Conservation (phyloP, 345 rosid genomes). For the Sisymbrium irio region DNA sequence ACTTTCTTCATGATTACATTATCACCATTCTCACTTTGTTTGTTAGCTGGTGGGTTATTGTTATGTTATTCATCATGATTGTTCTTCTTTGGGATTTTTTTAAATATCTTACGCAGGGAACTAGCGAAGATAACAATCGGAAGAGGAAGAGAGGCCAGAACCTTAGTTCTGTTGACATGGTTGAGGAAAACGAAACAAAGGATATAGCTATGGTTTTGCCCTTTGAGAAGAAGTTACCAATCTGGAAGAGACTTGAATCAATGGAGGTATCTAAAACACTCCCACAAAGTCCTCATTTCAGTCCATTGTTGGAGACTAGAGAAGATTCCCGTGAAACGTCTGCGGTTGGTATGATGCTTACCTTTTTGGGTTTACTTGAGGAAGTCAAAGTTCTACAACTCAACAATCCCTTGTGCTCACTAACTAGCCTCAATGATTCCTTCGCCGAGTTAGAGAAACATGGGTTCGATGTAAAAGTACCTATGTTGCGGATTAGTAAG, state of each 20-base stretch:
- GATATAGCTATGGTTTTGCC: constrained; percentile 32
- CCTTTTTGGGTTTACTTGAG: constrained; percentile 49
- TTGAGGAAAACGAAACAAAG: neutral
- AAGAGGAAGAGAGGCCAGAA: constrained; percentile 10
- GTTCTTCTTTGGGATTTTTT: neutral
- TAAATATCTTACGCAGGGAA: neutral
- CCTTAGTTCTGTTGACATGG: neutral
- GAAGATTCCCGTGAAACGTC: constrained; percentile 61
- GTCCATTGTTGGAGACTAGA: constrained; percentile 43
- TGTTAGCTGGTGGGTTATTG: neutral
- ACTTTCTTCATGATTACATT: neutral
- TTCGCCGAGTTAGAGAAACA: constrained; percentile 51
- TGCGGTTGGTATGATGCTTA: constrained; percentile 68
- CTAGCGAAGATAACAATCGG: neutral
- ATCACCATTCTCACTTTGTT: neutral
- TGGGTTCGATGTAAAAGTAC: constrained; percentile 51
- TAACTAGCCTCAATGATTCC: constrained; percentile 44
- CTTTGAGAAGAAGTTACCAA: constrained; percentile 47
- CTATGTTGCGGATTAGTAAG: constrained; percentile 36
- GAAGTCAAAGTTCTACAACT: constrained; percentile 44
- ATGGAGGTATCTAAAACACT: constrained; percentile 38
- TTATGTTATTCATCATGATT: neutral
- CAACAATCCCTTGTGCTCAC: constrained; percentile 36
- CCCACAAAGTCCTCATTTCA: constrained; percentile 69
- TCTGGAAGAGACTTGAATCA: constrained; percentile 60